Evolutionary conservation across 2,329 filamentous ascomycete genomes (phyloP), one percentile per base, ranked within the genome.

Genomic region (Scedosporium minutisporum): DNA sequence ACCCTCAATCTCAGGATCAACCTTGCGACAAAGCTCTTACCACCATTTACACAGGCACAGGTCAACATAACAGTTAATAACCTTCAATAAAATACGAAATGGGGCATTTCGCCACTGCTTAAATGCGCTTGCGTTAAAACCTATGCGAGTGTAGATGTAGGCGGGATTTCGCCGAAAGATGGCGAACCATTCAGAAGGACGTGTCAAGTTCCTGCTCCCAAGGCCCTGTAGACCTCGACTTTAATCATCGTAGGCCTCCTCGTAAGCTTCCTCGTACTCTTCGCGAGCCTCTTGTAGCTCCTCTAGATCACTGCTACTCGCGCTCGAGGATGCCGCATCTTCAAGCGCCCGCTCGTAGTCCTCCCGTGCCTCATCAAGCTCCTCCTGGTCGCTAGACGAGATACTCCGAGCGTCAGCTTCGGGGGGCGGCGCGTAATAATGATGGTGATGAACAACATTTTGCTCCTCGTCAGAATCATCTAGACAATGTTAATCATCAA

Each of bases 301-400:
- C 69, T 85, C 76, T 3, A 74, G 69, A 64, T 82, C 81, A 65
- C 80, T 84, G 67, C 77, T 83, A 71, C 76, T 81, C 18, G 77
- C 77, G 59, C 74, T 72, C 1, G 77, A 79, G 65, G 76, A 74
- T 4, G 68, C 66, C 6, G 75, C 77, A 1, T 66, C 71, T 48
- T 71, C 72, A 10, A 76, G 70, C 3, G 77, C 76, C 65, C 78
- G 77, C 66, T 81, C 77, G 60, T 77, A 78, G 58, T 74, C 74
- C 65, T 69, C 78, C 63, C 70, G 74, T 61, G 72, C 81, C 64
- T 75, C 78, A 67, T 70, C 73, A 62, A 74, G 75, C 1, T 73
- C 71, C 66, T 78, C 75, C 14, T 75, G 71, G 62, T 80, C 78
- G 58, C 76, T 78, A 5, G 71, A 74, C 9, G 74, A 74, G 23